A percentile compares a stretch with the other conserved stretches of the same genome.
phyloP scores from a whole-genome alignment of 169 alveolate species.

The Plasmodium gaboni region DNA sequence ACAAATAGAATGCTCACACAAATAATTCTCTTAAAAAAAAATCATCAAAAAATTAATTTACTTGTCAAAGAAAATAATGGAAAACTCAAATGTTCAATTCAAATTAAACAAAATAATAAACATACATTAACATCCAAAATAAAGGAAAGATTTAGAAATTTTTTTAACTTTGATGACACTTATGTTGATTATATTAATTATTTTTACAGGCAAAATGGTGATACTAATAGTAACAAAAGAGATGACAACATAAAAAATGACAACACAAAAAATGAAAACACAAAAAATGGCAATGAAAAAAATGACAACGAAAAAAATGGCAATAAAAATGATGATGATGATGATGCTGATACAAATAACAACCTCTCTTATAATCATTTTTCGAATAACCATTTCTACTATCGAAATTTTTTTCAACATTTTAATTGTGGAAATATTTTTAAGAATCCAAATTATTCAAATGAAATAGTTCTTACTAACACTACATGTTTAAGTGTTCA shows the following conservation, averaged over 20 bases:
- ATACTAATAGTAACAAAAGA: too few species aligned
- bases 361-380: not conserved
- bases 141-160: too few species aligned
- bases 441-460: not conserved
- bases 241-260: too few species aligned
- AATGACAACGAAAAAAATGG: too few species aligned
- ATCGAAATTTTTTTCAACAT: not conserved
- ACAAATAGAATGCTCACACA: slow-evolving; percentile 43
- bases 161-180: too few species aligned
- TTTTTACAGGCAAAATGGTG: too few species aligned
- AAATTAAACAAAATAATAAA: not conserved
- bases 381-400: not conserved
- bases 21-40: slow-evolving; percentile 35
- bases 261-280: too few species aligned
- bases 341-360: too few species aligned
- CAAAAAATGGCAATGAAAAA: too few species aligned
- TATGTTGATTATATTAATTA: too few species aligned
- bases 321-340: too few species aligned
- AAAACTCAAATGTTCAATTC: slow-evolving; percentile 4
- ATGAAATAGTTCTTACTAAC: not conserved
- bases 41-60: slow-evolving; percentile 12
- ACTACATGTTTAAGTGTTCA: too few species aligned
- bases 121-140: not conserved
- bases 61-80: slow-evolving; percentile 17
- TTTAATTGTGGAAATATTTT: not conserved